Evolutionary conservation across 2,329 filamentous ascomycete genomes (phyloP).

Genomic region (Coleophoma cylindrospora): DNA sequence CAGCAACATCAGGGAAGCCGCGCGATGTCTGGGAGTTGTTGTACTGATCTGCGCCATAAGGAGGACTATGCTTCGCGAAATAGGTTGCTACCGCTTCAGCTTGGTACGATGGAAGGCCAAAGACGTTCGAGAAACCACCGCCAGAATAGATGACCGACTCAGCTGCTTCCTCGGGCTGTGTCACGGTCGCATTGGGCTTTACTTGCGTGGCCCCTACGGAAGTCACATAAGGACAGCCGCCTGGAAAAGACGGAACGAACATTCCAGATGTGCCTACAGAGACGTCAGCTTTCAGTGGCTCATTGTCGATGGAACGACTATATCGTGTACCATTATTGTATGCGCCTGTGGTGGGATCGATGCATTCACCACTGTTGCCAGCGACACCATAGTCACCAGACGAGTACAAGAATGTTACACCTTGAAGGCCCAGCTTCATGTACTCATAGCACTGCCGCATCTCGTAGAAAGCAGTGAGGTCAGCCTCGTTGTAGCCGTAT

Average conservation of each 20-base stretch:
- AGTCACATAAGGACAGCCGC: slow-evolving; percentile 42
- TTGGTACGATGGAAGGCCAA: slow-evolving; percentile 42
- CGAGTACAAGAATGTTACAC: slow-evolving; percentile 42
- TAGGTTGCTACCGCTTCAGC: slow-evolving; percentile 18
- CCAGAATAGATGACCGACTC: slow-evolving; percentile 65
- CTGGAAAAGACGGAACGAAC: slow-evolving; percentile 42
- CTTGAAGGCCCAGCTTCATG: slow-evolving; percentile 48
- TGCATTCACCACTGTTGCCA: slow-evolving; percentile 31
- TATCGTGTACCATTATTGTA: slow-evolving; percentile 16
- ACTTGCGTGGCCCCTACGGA: slow-evolving; percentile 48
- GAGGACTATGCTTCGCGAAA: slow-evolving; percentile 14
- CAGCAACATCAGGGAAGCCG: slow-evolving; percentile 41
- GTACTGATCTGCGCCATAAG: slow-evolving; percentile 34
- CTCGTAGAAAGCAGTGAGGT: slow-evolving; percentile 41
- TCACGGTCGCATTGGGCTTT: slow-evolving; percentile 26
- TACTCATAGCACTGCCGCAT: slow-evolving; percentile 48
- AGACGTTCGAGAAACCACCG: slow-evolving; percentile 62
- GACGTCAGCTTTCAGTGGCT: not conserved
- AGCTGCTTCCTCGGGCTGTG: slow-evolving; percentile 37
- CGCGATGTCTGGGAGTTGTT: slow-evolving; percentile 37
- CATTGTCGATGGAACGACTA: not conserved
- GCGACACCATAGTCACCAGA: slow-evolving; percentile 43
- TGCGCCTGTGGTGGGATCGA: slow-evolving; percentile 24
- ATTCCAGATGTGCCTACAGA: slow-evolving; percentile 17
- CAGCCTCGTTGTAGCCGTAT: slow-evolving; percentile 47